A percentile compares a stretch with the other conserved stretches of the same genome.
Evolutionary conservation across 192 early-diverging fungal genomes (phyloP).

Genomic region (Geranomyces variabilis): DNA sequence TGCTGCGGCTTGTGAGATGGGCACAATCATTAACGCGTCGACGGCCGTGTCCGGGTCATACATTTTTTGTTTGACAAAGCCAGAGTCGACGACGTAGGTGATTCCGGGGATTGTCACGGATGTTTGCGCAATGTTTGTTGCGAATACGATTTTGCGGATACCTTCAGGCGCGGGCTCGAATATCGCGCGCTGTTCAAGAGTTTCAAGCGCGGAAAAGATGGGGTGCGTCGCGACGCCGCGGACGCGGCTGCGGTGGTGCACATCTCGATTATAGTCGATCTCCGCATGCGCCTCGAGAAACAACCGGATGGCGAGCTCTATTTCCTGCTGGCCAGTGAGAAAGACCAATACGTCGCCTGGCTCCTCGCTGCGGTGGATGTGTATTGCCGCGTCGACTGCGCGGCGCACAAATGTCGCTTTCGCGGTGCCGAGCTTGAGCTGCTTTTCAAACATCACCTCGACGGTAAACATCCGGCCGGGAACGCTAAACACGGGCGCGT

Average conservation of each 20-base stretch:
- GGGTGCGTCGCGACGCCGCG: slow-evolving; percentile 57
- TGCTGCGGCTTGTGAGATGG: slow-evolving; percentile 62
- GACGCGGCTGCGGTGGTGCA: slow-evolving; percentile 52
- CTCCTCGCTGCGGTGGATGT: slow-evolving; percentile 60
- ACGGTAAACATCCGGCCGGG: slow-evolving; percentile 66
- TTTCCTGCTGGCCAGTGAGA: slow-evolving; percentile 64
- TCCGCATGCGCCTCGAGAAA: slow-evolving; percentile 51
- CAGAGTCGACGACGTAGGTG: slow-evolving; percentile 64
- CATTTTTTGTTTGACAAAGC: slow-evolving; percentile 66
- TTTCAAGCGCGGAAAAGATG: slow-evolving; percentile 76
- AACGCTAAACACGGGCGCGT: slow-evolving; percentile 75
- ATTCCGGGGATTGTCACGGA: slow-evolving; percentile 66
- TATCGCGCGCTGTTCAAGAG: slow-evolving; percentile 61
- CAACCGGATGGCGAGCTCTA: slow-evolving; percentile 59
- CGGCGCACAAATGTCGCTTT: slow-evolving; percentile 45
- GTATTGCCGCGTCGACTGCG: slow-evolving; percentile 58
- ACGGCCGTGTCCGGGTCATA: slow-evolving; percentile 55
- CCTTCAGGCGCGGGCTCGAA: slow-evolving; percentile 50
- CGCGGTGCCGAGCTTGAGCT: slow-evolving; percentile 42
- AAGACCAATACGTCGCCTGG: slow-evolving; percentile 59
- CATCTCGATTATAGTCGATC: slow-evolving; percentile 50
- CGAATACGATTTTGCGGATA: slow-evolving; percentile 56
- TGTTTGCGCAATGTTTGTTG: slow-evolving; percentile 68
- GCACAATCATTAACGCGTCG: slow-evolving; percentile 58
- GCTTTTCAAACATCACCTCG: slow-evolving; percentile 61